phyloP scores from a whole-genome alignment of 441 rosid genomes.

The Adansonia grandidieri region DNA sequence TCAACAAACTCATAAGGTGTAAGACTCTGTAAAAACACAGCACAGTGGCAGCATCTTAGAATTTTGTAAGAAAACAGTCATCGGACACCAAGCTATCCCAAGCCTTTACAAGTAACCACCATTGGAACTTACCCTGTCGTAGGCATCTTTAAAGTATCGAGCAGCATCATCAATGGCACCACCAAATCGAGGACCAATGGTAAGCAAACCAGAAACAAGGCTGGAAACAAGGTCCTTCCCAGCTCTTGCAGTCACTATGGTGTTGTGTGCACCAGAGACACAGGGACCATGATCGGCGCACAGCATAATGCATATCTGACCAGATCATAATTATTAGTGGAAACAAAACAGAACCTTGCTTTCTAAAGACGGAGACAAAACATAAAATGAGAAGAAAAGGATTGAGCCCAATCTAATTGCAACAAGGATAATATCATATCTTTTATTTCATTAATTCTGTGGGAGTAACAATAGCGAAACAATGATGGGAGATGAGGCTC shows the following conservation, averaged over 20 bases:
- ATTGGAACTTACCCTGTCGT: constrained; percentile 62
- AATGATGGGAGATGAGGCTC: not conserved
- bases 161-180: constrained; percentile 99
- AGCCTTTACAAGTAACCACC: not conserved
- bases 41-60: constrained; percentile 25
- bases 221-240: constrained; percentile 98
- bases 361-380: constrained; percentile 1
- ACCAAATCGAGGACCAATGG: constrained; percentile 98
- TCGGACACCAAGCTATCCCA: not conserved
- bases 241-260: constrained; percentile 95
- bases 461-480: not conserved
- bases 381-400: constrained; percentile 13
- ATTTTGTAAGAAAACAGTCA: not conserved
- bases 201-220: constrained; percentile 91
- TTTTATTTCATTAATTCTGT: not conserved
- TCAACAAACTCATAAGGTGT: constrained; percentile 93
- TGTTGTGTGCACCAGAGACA: constrained; percentile 96
- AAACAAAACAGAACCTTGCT: constrained; percentile 17
- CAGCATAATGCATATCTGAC: constrained; percentile 90
- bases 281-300: constrained; percentile 98
- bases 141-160: constrained; percentile 95
- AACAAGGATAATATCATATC: not conserved
- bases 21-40: constrained; percentile 53
- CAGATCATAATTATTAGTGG: constrained; percentile 30
- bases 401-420: not conserved